Evolutionary conservation across 768 basidiomycete species (phyloP).

Genomic region (Trichaptum fuscoviolaceum): DNA sequence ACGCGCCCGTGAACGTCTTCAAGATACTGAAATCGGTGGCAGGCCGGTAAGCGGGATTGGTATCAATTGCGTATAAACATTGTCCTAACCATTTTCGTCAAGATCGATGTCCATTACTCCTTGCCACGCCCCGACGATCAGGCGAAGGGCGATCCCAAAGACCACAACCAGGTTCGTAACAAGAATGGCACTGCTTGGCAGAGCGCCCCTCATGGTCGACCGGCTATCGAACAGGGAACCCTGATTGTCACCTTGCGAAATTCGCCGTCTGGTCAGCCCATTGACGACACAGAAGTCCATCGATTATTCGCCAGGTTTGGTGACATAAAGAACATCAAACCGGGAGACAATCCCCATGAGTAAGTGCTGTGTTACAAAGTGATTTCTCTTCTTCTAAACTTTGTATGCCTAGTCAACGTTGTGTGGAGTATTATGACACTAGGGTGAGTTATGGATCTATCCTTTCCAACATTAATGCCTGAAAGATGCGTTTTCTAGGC

Average conservation of each 20-base stretch:
- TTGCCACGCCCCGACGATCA: conserved; percentile 83
- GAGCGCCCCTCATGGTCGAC: background rate
- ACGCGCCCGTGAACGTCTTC: conserved; percentile 83
- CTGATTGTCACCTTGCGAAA: conserved; percentile 73
- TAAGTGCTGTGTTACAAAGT: conserved; percentile 22
- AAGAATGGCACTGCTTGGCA: background rate
- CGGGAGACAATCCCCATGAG: conserved; percentile 62
- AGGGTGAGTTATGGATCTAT: conserved; percentile 43
- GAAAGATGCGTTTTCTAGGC: conserved; percentile 40
- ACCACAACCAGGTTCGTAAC: conserved; percentile 38
- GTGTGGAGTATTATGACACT: conserved; percentile 93
- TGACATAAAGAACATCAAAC: conserved; percentile 77
- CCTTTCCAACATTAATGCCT: background rate
- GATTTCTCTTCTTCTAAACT: background rate
- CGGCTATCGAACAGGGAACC: conserved; percentile 55
- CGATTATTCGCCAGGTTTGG: conserved; percentile 86
- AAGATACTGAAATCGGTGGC: conserved; percentile 82
- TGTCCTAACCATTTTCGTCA: conserved; percentile 12
- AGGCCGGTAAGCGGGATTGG: conserved; percentile 68
- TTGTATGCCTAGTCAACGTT: conserved; percentile 57
- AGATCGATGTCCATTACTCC: conserved; percentile 99
- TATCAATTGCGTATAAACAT: background rate
- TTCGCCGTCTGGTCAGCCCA: conserved; percentile 58
- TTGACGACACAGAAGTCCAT: conserved; percentile 83
- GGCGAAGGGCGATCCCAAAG: conserved; percentile 71